These are phyloP conservation scores for Coemansia sp. DNA, from an alignment of 192 early-diverging fungal genomes.

Conservation along the genomic window DNA sequence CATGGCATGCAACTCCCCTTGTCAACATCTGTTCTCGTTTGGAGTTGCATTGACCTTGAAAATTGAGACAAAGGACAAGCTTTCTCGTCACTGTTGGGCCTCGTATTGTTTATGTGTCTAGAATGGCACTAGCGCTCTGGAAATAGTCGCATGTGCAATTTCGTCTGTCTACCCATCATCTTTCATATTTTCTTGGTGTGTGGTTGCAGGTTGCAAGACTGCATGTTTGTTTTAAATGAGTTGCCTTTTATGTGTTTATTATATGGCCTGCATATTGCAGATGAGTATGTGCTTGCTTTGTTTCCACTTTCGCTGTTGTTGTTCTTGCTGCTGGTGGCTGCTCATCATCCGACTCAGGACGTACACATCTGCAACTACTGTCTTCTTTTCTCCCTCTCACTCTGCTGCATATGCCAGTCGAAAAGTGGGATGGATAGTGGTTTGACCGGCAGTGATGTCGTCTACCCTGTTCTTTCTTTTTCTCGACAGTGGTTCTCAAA, in stretches of 20 bases:
- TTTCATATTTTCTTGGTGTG: neutral
- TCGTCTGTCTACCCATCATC: too few relatives aligned
- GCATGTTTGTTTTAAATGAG: neutral
- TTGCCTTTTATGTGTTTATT: neutral
- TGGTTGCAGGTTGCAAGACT: neutral
- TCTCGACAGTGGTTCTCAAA: neutral
- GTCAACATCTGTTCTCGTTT: too few relatives aligned
- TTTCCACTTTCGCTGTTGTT: neutral
- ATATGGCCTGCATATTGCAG: neutral
- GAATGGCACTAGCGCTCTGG: neutral
- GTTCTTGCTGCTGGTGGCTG: neutral
- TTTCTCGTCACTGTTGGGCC: neutral
- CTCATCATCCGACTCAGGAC: neutral
- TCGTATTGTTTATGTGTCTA: neutral
- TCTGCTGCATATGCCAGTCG: neutral
- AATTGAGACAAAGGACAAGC: too few relatives aligned
- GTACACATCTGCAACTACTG: neutral
- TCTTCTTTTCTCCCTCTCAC: neutral
- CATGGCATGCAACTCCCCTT: too few relatives aligned
- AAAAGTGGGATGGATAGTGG: neutral
- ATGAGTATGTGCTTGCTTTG: neutral
- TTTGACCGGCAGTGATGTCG: neutral
- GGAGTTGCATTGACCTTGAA: too few relatives aligned
- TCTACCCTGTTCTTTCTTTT: neutral
- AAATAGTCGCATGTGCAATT: neutral